Evolutionary conservation across 179 eudicot genomes (phyloP).

Genomic region (Silene vulgaris): DNA sequence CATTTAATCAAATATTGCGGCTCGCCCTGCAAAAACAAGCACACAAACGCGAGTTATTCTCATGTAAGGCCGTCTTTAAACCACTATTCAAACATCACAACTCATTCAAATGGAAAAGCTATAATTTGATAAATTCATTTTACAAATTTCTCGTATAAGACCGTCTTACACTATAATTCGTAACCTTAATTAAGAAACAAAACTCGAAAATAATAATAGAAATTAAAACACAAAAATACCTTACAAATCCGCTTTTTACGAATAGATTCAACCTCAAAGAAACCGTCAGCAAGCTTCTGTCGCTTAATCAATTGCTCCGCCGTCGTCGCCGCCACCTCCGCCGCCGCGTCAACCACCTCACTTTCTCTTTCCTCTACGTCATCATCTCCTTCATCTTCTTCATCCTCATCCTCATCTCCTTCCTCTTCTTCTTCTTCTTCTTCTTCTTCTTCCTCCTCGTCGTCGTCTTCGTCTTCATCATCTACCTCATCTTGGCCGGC

Average conservation of each 20-base stretch:
- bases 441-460: constrained; percentile 15
- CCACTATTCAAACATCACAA: too few species aligned
- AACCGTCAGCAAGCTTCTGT: constrained; percentile 74
- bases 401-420: constrained; percentile 21
- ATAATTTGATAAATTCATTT: too few species aligned
- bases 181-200: constrained; percentile 19
- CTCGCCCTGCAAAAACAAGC: constrained; percentile 49
- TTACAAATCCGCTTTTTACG: constrained; percentile 67
- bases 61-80: too few species aligned
- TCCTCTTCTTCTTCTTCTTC: constrained; percentile 20
- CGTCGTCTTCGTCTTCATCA: constrained; percentile 17
- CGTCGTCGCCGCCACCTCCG: constrained; percentile 20
- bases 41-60: constrained; percentile 20
- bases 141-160: too few species aligned
- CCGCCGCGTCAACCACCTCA: constrained; percentile 23
- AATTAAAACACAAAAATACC: constrained; percentile 33
- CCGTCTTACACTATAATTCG: too few species aligned
- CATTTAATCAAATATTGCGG: constrained; percentile 91
- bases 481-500: constrained; percentile 10
- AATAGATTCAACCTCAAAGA: constrained; percentile 67
- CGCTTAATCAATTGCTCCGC: constrained; percentile 26
- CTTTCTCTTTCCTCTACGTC: constrained; percentile 24
- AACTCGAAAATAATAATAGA: not conserved
- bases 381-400: constrained; percentile 15
- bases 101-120: too few species aligned